Evolutionary conservation across 345 rosid genomes (phyloP).

Genomic region (Gynandropsis gynandra): DNA sequence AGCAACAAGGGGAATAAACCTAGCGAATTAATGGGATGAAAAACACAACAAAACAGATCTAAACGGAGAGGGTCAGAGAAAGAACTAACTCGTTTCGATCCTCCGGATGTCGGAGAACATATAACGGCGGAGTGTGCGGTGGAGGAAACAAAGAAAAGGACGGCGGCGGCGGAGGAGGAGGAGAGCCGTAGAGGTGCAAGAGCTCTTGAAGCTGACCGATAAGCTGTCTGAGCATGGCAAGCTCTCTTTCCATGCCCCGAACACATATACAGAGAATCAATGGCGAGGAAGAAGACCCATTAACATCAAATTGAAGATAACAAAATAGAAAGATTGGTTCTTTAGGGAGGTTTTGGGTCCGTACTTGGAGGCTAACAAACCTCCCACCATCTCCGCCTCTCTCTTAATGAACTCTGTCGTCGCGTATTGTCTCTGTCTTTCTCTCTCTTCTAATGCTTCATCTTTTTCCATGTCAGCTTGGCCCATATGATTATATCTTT

Average conservation of each 20-base stretch:
- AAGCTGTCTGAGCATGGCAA: constrained; percentile 95
- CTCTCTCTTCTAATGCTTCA: constrained; percentile 36
- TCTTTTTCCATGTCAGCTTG: constrained; percentile 42
- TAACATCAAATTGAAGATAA: neutral
- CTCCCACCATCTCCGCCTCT: constrained; percentile 20
- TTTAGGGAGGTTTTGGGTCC: neutral
- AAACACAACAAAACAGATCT: constrained; percentile 18
- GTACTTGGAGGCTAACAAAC: neutral
- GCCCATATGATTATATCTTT: constrained; percentile 33
- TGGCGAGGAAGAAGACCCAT: constrained; percentile 11
- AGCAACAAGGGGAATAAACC: no score
- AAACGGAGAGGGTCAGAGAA: constrained; percentile 16
- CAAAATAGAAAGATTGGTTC: constrained; percentile 1
- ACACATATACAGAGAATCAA: constrained; percentile 11
- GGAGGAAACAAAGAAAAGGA: constrained; percentile 4
- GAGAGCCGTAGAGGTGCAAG: constrained; percentile 66
- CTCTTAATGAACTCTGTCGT: constrained; percentile 6
- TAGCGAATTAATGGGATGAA: neutral
- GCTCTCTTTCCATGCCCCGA: constrained; percentile 87
- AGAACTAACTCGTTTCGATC: constrained; percentile 32
- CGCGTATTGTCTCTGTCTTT: constrained; percentile 23
- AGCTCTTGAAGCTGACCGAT: constrained; percentile 92
- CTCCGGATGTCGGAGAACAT: constrained; percentile 31
- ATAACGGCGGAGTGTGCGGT: constrained; percentile 17
- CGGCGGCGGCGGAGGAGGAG: constrained; percentile 24